Conservation (phyloP, 768 basidiomycete genomes). For the Strobilomyces dryophilus region DNA sequence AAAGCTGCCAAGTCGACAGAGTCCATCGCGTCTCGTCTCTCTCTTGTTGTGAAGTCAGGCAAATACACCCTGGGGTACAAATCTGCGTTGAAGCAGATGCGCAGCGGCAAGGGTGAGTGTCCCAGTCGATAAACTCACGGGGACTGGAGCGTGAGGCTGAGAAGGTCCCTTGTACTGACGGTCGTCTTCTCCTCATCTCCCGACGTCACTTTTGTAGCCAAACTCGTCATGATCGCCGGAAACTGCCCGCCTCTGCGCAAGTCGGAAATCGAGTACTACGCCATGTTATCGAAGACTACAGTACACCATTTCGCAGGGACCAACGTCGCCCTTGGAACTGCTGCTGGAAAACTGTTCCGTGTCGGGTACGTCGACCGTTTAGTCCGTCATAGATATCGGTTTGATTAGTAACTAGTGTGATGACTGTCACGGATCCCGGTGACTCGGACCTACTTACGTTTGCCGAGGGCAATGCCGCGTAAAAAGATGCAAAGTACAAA, state of each 20-base stretch:
- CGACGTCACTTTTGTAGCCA: constrained; percentile 53
- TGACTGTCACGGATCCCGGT: constrained; percentile 94
- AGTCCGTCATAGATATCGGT: not conserved
- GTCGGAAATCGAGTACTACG: constrained; percentile 99
- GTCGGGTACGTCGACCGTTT: constrained; percentile 64
- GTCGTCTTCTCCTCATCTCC: constrained; percentile 20
- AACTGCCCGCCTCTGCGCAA: constrained; percentile 99
- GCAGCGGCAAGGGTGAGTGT: constrained; percentile 90
- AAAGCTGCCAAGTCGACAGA: constrained; percentile 92
- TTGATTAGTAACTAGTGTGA: constrained; percentile 58
- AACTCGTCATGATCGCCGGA: constrained; percentile 96
- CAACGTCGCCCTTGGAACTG: constrained; percentile 97
- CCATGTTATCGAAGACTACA: constrained; percentile 98
- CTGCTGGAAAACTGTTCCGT: constrained; percentile 98
- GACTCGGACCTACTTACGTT: constrained; percentile 93
- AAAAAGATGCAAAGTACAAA: constrained; percentile 26
- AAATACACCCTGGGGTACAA: constrained; percentile 98
- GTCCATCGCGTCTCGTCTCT: constrained; percentile 87
- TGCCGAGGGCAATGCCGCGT: constrained; percentile 68
- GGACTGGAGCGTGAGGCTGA: constrained; percentile 99
- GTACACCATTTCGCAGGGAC: constrained; percentile 98
- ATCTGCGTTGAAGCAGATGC: constrained; percentile 97
- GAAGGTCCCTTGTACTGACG: constrained; percentile 93
- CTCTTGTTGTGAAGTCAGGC: constrained; percentile 98
- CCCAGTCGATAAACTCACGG: constrained; percentile 48